Conservation (phyloP, 805 yeast genomes). For the Suhomyces sp. region DNA sequence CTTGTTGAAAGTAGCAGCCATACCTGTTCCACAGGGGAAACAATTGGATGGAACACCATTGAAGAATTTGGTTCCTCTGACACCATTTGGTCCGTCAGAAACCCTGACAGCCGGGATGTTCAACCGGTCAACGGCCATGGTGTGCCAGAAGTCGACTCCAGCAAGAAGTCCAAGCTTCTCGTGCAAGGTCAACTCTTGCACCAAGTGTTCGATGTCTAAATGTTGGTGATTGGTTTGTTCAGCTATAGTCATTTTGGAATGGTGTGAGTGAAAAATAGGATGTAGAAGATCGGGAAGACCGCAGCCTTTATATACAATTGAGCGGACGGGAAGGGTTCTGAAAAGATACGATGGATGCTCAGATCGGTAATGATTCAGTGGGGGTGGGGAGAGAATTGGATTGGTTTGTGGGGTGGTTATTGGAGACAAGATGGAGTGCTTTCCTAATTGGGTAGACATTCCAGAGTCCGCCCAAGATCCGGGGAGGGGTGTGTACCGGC, state of each 20-base stretch:
- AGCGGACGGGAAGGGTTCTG: not conserved
- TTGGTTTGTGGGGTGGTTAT: too few species aligned
- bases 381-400: not conserved
- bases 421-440: too few species aligned
- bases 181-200: conserved; percentile 30
- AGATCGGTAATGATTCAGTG: not conserved
- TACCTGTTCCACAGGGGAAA: conserved; percentile 60
- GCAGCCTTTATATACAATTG: not conserved
- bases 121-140: conserved; percentile 15
- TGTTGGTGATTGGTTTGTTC: not conserved
- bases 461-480: too few species aligned
- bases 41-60: conserved; percentile 55
- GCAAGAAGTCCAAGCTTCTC: conserved; percentile 40
- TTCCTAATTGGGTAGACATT: too few species aligned
- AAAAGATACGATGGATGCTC: not conserved
- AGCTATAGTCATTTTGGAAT: not conserved
- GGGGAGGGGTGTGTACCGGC: too few species aligned
- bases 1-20: conserved; percentile 57
- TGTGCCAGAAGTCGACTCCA: conserved; percentile 23
- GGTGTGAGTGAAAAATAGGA: not conserved
- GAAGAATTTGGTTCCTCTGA: conserved; percentile 57
- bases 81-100: conserved; percentile 64
- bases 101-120: conserved; percentile 17
- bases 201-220: conserved; percentile 29
- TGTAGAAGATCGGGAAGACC: not conserved